These are phyloP conservation scores for Phoma herbarum DNA, from an alignment of 2,329 filamentous ascomycete genomes.

Conservation along the genomic window DNA sequence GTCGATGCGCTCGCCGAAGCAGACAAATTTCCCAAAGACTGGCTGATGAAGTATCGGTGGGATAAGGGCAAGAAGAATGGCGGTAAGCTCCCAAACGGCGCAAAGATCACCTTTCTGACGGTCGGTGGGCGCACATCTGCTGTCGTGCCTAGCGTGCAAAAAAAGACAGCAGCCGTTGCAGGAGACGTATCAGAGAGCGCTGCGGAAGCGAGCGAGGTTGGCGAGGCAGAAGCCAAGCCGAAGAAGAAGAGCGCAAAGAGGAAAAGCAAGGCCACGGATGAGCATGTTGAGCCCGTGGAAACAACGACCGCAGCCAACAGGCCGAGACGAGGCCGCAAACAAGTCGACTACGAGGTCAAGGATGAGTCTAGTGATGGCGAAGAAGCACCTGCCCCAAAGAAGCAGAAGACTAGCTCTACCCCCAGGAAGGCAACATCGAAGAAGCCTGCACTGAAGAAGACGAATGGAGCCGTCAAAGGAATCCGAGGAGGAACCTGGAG, in stretches of 20 bases:
- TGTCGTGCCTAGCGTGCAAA: slow-evolving; percentile 84
- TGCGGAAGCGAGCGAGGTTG: slow-evolving; percentile 32
- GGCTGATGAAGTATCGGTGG: slow-evolving; percentile 89
- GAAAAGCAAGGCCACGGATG: slow-evolving; percentile 31
- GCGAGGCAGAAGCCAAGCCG: slow-evolving; percentile 34
- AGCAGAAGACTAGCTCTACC: slow-evolving; percentile 29
- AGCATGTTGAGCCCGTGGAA: slow-evolving; percentile 19
- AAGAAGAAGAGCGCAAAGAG: slow-evolving; percentile 50
- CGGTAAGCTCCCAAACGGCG: slow-evolving; percentile 78
- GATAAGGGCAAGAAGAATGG: slow-evolving; percentile 81
- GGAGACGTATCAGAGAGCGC: slow-evolving; percentile 59
- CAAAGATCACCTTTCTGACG: slow-evolving; percentile 84
- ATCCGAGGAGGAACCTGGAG: not conserved
- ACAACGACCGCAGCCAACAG: slow-evolving; percentile 4
- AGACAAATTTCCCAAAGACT: slow-evolving; percentile 82
- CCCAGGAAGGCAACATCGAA: slow-evolving; percentile 1
- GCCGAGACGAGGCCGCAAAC: slow-evolving; percentile 37
- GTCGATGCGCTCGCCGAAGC: slow-evolving; percentile 83
- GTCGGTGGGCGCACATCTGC: slow-evolving; percentile 93
- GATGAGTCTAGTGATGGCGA: slow-evolving; percentile 38
- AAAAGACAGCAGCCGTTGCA: slow-evolving; percentile 73
- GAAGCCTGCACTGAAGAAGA: not conserved
- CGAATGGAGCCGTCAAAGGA: not conserved
- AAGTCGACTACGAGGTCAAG: slow-evolving; percentile 28
- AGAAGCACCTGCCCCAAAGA: slow-evolving; percentile 36